Evolutionary conservation across 2,329 filamentous ascomycete genomes (phyloP).

Genomic region (Cyanodermella asteris): DNA sequence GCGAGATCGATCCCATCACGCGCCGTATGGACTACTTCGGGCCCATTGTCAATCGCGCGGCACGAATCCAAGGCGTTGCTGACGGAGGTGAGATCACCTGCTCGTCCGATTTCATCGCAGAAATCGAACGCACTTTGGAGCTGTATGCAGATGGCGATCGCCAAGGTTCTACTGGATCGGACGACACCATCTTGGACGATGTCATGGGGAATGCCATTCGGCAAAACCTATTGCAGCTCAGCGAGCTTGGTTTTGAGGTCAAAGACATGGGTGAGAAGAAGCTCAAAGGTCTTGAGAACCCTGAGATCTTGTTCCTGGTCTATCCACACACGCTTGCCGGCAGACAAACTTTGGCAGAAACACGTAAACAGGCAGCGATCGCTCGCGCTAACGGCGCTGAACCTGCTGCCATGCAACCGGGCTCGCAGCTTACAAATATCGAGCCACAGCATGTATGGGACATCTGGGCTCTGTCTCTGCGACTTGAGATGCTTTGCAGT

Average conservation of each 20-base stretch:
- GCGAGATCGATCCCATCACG: slow-evolving; percentile 87
- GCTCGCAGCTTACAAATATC: slow-evolving; percentile 46
- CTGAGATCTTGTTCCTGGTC: slow-evolving; percentile 83
- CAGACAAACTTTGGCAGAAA: slow-evolving; percentile 27
- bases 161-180: slow-evolving; percentile 43
- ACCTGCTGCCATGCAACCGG: slow-evolving; percentile 38
- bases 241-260: slow-evolving; percentile 83
- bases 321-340: slow-evolving; percentile 77
- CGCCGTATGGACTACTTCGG: slow-evolving; percentile 99
- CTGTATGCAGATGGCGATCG: slow-evolving; percentile 72
- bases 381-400: slow-evolving; percentile 22
- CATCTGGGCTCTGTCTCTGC: slow-evolving; percentile 70
- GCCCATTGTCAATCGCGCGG: slow-evolving; percentile 94
- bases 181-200: slow-evolving; percentile 59
- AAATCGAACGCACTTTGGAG: slow-evolving; percentile 79
- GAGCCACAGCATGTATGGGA: slow-evolving; percentile 74
- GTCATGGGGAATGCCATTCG: slow-evolving; percentile 54
- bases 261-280: slow-evolving; percentile 92
- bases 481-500: slow-evolving; percentile 84
- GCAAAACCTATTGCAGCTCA: slow-evolving; percentile 68
- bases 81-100: slow-evolving; percentile 95
- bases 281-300: slow-evolving; percentile 91
- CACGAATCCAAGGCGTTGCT: slow-evolving; percentile 80
- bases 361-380: slow-evolving; percentile 25
- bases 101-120: slow-evolving; percentile 88